Conservation (phyloP, 75 land plant genomes). For the Cunninghamia lanceolata region DNA sequence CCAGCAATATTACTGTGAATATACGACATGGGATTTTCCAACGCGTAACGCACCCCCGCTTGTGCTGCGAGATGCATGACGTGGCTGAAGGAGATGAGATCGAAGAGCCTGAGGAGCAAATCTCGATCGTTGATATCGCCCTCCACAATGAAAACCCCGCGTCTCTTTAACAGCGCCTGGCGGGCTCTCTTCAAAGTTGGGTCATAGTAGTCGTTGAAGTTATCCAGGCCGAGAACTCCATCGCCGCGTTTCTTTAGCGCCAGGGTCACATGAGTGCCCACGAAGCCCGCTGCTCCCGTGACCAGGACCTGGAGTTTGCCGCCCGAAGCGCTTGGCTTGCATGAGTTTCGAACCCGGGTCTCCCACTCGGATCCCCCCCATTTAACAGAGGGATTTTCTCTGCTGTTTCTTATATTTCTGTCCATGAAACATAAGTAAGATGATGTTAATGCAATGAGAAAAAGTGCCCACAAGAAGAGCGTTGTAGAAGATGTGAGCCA, state of each 20-base stretch:
- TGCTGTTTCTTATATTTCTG: slow-evolving; percentile 25
- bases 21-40: slow-evolving; percentile 70
- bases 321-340: slow-evolving; percentile 10
- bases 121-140: slow-evolving; percentile 67
- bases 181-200: slow-evolving; percentile 55
- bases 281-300: slow-evolving; percentile 84
- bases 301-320: slow-evolving; percentile 53
- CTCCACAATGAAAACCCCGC: slow-evolving; percentile 58
- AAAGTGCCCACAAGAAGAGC: slow-evolving; percentile 24
- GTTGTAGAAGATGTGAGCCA: slow-evolving; percentile 51
- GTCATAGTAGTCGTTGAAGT: slow-evolving; percentile 80
- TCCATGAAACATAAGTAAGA: slow-evolving; percentile 47
- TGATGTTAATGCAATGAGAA: slow-evolving; percentile 46
- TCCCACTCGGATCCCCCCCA: slow-evolving; percentile 52
- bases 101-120: slow-evolving; percentile 56
- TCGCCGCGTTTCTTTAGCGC: slow-evolving; percentile 75
- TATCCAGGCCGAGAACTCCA: slow-evolving; percentile 81
- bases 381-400: slow-evolving; percentile 16
- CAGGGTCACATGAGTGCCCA: slow-evolving; percentile 69
- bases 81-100: slow-evolving; percentile 66
- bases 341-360: slow-evolving; percentile 38
- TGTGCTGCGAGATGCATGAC: slow-evolving; percentile 85
- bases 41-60: slow-evolving; percentile 76
- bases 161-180: slow-evolving; percentile 23
- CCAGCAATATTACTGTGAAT: slow-evolving; percentile 81